These are phyloP conservation scores for Zymoseptoria tritici DNA, from an alignment of 2,329 filamentous ascomycete species.

Conservation along the genomic window DNA sequence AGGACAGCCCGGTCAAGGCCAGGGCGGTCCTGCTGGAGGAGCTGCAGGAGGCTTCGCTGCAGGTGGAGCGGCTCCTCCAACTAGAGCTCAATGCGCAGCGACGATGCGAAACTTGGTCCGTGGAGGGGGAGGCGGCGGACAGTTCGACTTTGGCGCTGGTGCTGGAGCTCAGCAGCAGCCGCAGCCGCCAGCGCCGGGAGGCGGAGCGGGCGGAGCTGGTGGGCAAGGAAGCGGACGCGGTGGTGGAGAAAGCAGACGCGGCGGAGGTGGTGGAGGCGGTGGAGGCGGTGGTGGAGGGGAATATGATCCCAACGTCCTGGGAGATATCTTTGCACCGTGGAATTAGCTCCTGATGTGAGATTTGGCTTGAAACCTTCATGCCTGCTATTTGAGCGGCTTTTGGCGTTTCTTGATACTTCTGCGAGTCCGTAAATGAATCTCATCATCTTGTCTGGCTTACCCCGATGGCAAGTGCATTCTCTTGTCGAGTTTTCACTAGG, in stretches of 20 bases:
- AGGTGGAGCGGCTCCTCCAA: neutral
- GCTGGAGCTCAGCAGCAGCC: neutral
- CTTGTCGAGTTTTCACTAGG: no score
- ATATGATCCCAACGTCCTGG: neutral
- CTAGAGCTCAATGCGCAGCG: neutral
- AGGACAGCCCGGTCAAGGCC: no score
- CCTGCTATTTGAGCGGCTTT: no score
- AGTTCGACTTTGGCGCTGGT: neutral
- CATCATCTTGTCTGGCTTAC: no score
- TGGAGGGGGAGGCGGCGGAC: no score
- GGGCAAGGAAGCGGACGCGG: neutral
- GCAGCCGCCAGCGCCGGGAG: neutral
- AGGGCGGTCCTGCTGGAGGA: neutral
- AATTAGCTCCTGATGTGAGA: no score
- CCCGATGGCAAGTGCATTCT: no score
- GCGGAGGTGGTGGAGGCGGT: neutral
- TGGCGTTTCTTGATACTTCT: no score
- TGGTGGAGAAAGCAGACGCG: neutral
- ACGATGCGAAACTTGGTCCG: neutral
- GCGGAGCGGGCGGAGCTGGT: no score
- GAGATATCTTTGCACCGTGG: neutral
- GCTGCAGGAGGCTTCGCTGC: neutral
- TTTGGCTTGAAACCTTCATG: no score
- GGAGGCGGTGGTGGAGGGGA: neutral
- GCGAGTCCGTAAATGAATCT: no score